phyloP scores from a whole-genome alignment of 352 stramenopile species.

The Phytophthora tubulina region DNA sequence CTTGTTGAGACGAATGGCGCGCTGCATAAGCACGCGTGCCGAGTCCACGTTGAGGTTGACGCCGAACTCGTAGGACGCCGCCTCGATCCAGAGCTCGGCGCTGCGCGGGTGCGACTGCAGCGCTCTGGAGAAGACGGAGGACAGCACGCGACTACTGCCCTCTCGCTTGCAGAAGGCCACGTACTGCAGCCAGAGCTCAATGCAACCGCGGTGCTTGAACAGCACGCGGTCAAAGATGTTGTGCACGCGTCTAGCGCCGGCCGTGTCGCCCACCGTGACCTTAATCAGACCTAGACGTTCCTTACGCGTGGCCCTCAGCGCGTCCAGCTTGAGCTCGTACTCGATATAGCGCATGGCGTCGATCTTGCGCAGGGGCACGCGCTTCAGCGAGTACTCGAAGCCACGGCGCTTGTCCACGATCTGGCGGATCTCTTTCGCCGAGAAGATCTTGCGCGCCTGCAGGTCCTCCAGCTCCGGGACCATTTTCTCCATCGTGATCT shows the following conservation, averaged over 20 bases:
- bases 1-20: constrained; percentile 92
- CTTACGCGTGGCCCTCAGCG: constrained; percentile 87
- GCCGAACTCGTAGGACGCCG: constrained; percentile 91
- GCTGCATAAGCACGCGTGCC: constrained; percentile 92
- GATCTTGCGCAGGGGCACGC: constrained; percentile 90
- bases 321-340: constrained; percentile 94
- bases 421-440: constrained; percentile 88
- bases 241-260: constrained; percentile 78
- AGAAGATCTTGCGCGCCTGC: constrained; percentile 89
- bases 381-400: constrained; percentile 94
- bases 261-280: constrained; percentile 76
- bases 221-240: constrained; percentile 90
- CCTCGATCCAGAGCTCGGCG: constrained; percentile 91
- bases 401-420: constrained; percentile 91
- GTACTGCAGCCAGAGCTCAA: constrained; percentile 94
- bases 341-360: constrained; percentile 95
- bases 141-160: constrained; percentile 74
- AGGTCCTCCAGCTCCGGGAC: constrained; percentile 95
- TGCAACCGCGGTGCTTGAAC: constrained; percentile 88
- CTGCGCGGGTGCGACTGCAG: constrained; percentile 90
- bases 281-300: constrained; percentile 74
- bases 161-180: constrained; percentile 88
- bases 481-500: constrained; percentile 95
- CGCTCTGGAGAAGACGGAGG: constrained; percentile 85
- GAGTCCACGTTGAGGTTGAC: constrained; percentile 88